Percentiles rank a stretch among this genome's conserved stretches.
Evolutionary conservation across 345 rosid genomes (phyloP).

Genomic region (Populus simonii): DNA sequence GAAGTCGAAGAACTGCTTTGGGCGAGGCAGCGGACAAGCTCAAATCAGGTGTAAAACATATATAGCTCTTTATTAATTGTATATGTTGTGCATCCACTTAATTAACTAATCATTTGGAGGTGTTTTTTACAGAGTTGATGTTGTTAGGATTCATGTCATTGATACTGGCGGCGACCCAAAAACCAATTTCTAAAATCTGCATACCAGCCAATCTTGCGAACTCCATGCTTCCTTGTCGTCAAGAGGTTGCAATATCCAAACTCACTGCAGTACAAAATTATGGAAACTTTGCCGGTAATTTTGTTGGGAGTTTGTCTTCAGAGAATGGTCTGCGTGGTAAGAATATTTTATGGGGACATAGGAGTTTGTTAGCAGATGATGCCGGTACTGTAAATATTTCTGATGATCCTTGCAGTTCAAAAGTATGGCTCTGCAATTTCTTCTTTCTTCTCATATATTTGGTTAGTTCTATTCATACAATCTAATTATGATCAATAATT

Average conservation of each 20-base stretch:
- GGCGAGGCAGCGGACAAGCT: constrained; percentile 21
- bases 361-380: neutral
- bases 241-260: neutral
- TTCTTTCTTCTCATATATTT: too few relatives aligned
- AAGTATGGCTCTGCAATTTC: neutral
- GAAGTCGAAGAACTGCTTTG: constrained; percentile 13
- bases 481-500: neutral
- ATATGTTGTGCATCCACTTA: neutral
- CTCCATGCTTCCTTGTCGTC: constrained; percentile 26
- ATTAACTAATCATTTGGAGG: neutral
- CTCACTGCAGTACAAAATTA: neutral
- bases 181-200: constrained; percentile 14
- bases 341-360: constrained; percentile 5
- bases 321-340: neutral
- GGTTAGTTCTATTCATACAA: neutral
- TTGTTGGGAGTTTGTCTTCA: neutral
- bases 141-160: constrained; percentile 26
- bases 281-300: neutral
- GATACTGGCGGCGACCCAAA: constrained; percentile 16
- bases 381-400: neutral
- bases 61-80: too few relatives aligned
- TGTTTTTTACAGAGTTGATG: constrained; percentile 18
- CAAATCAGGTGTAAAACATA: constrained; percentile 19
- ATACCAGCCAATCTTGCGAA: constrained; percentile 16
- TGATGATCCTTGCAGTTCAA: constrained; percentile 13